Base-by-base conservation (phyloP, 1,139 yeast species). In the Suhomyces chickasaworum region DNA sequence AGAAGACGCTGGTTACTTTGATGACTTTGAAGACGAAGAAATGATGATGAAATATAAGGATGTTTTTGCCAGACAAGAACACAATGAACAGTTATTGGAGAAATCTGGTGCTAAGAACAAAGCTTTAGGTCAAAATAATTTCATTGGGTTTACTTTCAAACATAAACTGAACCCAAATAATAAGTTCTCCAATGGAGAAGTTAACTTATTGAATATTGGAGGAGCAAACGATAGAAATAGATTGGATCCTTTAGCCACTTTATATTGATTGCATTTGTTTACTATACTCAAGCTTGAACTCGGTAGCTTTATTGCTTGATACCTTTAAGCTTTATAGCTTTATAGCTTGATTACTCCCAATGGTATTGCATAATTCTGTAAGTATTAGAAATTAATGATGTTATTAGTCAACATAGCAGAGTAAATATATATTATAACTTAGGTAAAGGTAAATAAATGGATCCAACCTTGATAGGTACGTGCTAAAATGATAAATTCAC, bases 11-110 rank as follows among this genome's bases (percentile, higher is more conserved):
- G 99, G 99, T 1, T 95, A 95, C 69, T 95, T 95, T 65, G 99
- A 95, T 68, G 99, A 95, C 65, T 95, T 95, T 64, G 90, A 89
- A 52, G 95, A 89, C 65, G 98, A 91, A 60, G 91, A 88, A 46
- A 96, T 95, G 66, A 91, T 95, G 98, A 91, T 93, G 56, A 91
- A 93, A 68, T 95, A 95, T 70, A 93, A 95, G 59, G 99, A 95
- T 61, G 99, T 95, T 16, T 86, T 90, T 75, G 91, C 89, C 55
- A 85, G 95, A 68, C 89, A 86, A 60, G 88, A 81, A 47, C 91
- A 87, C 55, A 81, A 93, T 60, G 97, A 93, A 62, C 84, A 79
- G 51, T 72, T 90, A 65, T 86, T 93, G 27, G 93, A 86, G 55
- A 51, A 50, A 31, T 45, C 52, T 7, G 80, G 81, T 53, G 75